Evolutionary conservation across 1,284 basidiomycete genomes (phyloP).

Genomic region (Microstroma glucosiphilum): DNA sequence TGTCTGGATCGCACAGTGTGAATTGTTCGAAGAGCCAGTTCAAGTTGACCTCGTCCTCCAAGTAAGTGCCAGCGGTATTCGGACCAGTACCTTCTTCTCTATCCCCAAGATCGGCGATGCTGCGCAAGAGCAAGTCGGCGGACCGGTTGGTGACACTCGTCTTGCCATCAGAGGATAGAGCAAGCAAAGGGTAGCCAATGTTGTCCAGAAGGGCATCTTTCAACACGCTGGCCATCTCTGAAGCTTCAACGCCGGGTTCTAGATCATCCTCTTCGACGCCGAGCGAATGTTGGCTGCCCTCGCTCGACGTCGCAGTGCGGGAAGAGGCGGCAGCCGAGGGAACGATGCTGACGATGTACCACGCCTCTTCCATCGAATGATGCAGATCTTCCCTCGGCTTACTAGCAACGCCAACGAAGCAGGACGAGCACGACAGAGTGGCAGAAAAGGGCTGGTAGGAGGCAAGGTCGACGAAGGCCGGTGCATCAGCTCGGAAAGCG

Average conservation of each 20-base stretch:
- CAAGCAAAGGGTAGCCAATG: too few species aligned
- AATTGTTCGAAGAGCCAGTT: conserved; percentile 17
- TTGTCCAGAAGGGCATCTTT: too few species aligned
- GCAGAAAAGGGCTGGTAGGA: background rate
- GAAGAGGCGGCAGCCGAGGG: too few species aligned
- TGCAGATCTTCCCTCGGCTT: background rate
- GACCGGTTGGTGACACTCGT: conserved; percentile 28
- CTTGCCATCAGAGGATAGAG: conserved; percentile 21
- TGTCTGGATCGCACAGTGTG: conserved; percentile 36
- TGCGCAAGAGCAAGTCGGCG: conserved; percentile 9
- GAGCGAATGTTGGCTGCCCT: too few species aligned
- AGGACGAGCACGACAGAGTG: background rate
- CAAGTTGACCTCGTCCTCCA: conserved; percentile 12
- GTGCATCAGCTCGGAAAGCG: background rate
- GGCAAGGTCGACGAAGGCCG: too few species aligned
- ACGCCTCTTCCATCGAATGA: background rate
- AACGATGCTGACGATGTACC: conserved; percentile 3
- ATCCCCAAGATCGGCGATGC: conserved; percentile 2
- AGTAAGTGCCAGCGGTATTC: background rate
- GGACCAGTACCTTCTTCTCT: background rate
- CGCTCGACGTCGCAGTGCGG: too few species aligned
- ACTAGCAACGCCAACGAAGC: background rate
- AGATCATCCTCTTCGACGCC: too few species aligned
- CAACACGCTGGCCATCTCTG: too few species aligned
- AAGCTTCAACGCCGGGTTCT: too few species aligned